A percentile compares a stretch with the other conserved stretches of the same genome.
Evolutionary conservation across 83 land plant species (phyloP).

Genomic region (Thuja plicata): DNA sequence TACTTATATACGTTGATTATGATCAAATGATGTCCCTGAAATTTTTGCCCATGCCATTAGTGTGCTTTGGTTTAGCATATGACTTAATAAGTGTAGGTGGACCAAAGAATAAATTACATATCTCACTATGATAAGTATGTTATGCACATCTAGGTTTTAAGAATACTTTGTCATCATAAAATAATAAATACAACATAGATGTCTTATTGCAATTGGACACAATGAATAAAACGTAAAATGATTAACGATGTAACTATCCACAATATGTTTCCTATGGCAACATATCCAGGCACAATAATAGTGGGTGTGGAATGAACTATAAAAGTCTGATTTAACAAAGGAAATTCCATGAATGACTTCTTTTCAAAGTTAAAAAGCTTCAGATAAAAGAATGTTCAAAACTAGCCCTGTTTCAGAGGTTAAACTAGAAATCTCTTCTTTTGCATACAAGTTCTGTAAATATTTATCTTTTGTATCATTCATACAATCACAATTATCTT

Average conservation of each 20-base stretch:
- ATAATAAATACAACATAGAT: background rate
- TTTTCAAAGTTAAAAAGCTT: background rate
- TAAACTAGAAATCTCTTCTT: no score
- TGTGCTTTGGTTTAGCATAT: background rate
- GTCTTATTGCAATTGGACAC: background rate
- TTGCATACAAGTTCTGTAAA: no score
- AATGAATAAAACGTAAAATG: background rate
- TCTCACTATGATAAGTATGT: background rate
- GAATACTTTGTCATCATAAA: background rate
- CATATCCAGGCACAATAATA: background rate
- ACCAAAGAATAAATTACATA: background rate
- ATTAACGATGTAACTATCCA: background rate
- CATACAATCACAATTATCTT: no score
- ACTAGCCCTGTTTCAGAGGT: no score
- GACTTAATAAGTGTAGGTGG: background rate
- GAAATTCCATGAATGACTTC: background rate
- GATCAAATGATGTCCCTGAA: background rate
- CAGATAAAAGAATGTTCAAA: background rate
- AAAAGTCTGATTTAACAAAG: background rate
- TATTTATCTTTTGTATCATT: no score
- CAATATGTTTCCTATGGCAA: background rate
- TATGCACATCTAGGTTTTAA: background rate
- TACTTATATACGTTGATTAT: background rate
- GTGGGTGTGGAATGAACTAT: background rate
- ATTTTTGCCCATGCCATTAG: background rate